These are phyloP conservation scores for Trichoderma sp. DNA, from an alignment of 2,329 filamentous ascomycete species.

Conservation along the genomic window DNA sequence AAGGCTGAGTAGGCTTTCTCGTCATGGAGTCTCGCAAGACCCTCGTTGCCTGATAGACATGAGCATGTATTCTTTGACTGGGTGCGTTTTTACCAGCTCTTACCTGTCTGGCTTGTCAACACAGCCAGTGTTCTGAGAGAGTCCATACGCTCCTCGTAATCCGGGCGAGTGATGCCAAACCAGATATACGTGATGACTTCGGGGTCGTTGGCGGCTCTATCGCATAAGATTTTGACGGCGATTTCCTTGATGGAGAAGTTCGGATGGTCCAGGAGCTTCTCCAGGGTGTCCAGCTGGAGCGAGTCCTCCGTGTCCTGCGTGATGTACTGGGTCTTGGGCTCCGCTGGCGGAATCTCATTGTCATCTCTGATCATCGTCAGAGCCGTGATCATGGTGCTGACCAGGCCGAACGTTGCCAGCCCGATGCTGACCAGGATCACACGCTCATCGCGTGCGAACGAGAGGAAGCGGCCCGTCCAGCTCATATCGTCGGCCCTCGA, in stretches of 20 bases:
- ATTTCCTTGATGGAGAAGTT: slow-evolving; percentile 74
- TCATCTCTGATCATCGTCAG: slow-evolving; percentile 64
- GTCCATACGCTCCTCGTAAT: slow-evolving; percentile 61
- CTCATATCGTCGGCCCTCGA: slow-evolving; percentile 44
- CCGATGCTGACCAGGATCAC: slow-evolving; percentile 57
- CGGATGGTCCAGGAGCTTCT: slow-evolving; percentile 68
- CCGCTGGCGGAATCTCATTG: slow-evolving; percentile 65
- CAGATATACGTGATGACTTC: slow-evolving; percentile 55
- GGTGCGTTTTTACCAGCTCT: slow-evolving; percentile 33
- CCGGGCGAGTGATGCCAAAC: slow-evolving; percentile 59
- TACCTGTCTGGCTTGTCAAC: slow-evolving; percentile 48
- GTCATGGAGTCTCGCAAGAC: slow-evolving; percentile 53
- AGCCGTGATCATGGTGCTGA: slow-evolving; percentile 59
- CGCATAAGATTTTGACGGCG: slow-evolving; percentile 60
- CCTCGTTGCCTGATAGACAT: slow-evolving; percentile 39
- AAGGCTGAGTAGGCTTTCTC: slow-evolving; percentile 57
- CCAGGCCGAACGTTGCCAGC: slow-evolving; percentile 60
- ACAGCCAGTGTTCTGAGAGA: slow-evolving; percentile 60
- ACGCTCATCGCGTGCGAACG: slow-evolving; percentile 53
- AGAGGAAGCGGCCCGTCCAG: slow-evolving; percentile 38
- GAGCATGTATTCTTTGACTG: neutral
- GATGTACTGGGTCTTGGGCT: slow-evolving; percentile 71
- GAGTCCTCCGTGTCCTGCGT: slow-evolving; percentile 76
- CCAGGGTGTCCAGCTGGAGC: slow-evolving; percentile 65
- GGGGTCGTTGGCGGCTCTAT: slow-evolving; percentile 61